These are phyloP conservation scores for Vararia minispora DNA, from an alignment of 768 basidiomycete genomes.

Conservation along the genomic window DNA sequence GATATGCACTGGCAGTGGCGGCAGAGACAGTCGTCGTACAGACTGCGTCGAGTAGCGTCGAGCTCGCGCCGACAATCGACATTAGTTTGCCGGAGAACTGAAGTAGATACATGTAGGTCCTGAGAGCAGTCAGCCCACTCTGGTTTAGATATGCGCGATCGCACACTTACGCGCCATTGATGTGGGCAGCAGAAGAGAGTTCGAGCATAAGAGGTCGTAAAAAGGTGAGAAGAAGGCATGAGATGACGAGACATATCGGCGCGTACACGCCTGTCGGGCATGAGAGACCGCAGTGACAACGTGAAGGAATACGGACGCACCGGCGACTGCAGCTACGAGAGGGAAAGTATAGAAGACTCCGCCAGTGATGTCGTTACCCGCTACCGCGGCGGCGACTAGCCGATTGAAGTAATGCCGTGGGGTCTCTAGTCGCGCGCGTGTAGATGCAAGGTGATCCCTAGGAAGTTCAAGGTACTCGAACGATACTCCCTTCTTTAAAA, in stretches of 20 bases:
- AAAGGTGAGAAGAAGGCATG: slow-evolving; percentile 10
- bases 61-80: slow-evolving; percentile 11
- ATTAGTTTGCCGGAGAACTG: slow-evolving; percentile 8
- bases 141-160: background rate
- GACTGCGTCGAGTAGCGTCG: slow-evolving; percentile 11
- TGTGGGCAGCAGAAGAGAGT: background rate
- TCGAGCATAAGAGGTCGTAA: slow-evolving; percentile 7
- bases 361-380: no score
- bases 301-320: no score
- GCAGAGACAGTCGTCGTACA: slow-evolving; percentile 13
- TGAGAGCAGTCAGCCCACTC: background rate
- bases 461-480: no score
- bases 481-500: no score
- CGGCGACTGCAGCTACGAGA: no score
- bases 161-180: slow-evolving; percentile 3
- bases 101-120: slow-evolving; percentile 4
- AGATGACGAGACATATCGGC: slow-evolving; percentile 12
- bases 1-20: slow-evolving; percentile 12
- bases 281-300: no score
- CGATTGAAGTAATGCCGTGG: no score
- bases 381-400: no score
- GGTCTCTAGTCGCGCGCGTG: no score
- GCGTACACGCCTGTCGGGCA: slow-evolving; percentile 13
- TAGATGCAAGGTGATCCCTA: no score
- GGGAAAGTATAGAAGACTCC: no score